Evolutionary conservation across 805 yeast species (phyloP), one percentile per base, ranked within the genome.

Genomic region (Kluyveromyces lactis): DNA sequence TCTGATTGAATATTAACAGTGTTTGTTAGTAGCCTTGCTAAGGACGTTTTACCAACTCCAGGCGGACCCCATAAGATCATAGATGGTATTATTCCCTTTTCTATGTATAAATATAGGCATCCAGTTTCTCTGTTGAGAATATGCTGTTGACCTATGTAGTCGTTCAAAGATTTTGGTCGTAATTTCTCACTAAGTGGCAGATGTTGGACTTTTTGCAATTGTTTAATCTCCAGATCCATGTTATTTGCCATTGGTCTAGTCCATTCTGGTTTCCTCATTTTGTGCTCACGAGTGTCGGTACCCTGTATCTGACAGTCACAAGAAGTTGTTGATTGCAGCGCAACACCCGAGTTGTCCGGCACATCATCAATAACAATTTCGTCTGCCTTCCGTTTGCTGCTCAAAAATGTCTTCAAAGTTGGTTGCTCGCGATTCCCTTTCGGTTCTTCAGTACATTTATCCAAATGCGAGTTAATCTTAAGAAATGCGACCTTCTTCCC

Each of bases 11-110:
- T 30, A 8, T 45, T 46, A 6, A 64, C 58, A 0, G 52, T 48
- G 23, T 52, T 49, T 4, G 68, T 50, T 6, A 69, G 46, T 15
- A 72, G 55, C n/a, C 82, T 59, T 0, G 95, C 92, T 19, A 92
- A 56, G 0, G 96, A 81, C 0, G 98, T 92, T 55, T 92, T 92
- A 0, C 69, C 90, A 2, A 86, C 89, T 0, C 98, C 98, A 2
- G 97, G 95, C 1, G 95, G 95, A 0, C 99, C 99, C 84, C 92
- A 83, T 4, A 92, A 63, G 2, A 92, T 77, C 77, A 92, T 71
- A 0, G 96, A 86, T 1, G 97, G 97, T 6, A 84, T 66, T 34
- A 69, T 66, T n/a, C 81, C 60, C 15, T 72, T 62, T 27, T 71
- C 68, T 2, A 89, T 68, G 44, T 83, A 83, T 33, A 79, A 79